These are phyloP conservation scores for Sclerotinia spermophila DNA, from an alignment of 2,329 filamentous ascomycete species.

Conservation along the genomic window DNA sequence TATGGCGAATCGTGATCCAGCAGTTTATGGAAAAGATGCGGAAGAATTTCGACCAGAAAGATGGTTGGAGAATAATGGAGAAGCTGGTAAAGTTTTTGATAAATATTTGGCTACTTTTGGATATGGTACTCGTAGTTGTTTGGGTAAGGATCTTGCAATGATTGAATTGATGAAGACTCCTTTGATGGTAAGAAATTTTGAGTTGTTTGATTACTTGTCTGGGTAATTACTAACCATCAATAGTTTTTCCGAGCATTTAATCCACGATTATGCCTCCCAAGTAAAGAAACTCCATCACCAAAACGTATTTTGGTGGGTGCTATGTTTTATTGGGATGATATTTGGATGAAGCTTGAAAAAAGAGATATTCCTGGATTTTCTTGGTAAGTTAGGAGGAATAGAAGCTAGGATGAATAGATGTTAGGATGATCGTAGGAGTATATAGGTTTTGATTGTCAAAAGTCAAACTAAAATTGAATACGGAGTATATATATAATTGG, in stretches of 20 bases:
- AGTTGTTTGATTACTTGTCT: background rate
- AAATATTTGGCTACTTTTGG: conserved; percentile 18
- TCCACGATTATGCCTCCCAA: conserved; percentile 1
- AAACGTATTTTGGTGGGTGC: conserved; percentile 14
- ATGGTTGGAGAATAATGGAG: conserved; percentile 14
- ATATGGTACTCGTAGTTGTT: conserved; percentile 14
- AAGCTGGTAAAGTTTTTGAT: conserved; percentile 11
- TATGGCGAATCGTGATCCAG: conserved; percentile 14
- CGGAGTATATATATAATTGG: background rate
- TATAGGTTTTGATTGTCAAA: background rate
- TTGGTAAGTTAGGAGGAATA: background rate
- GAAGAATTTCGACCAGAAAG: conserved; percentile 15
- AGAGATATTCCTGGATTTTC: conserved; percentile 3
- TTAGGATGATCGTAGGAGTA: background rate
- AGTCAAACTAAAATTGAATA: background rate
- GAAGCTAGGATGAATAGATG: background rate
- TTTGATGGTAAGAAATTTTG: conserved; percentile 6
- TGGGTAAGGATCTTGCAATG: conserved; percentile 16
- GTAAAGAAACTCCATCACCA: conserved; percentile 12
- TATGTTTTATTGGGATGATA: conserved; percentile 16
- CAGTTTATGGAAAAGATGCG: conserved; percentile 13
- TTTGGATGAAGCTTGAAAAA: conserved; percentile 15
- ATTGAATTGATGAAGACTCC: conserved; percentile 15
- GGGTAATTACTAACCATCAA: background rate
- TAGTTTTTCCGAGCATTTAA: conserved; percentile 17